A percentile compares a stretch with the other conserved stretches of the same genome.
Evolutionary conservation across 306 rosid species (phyloP).

Genomic region (Gastrolobium bilobum): DNA sequence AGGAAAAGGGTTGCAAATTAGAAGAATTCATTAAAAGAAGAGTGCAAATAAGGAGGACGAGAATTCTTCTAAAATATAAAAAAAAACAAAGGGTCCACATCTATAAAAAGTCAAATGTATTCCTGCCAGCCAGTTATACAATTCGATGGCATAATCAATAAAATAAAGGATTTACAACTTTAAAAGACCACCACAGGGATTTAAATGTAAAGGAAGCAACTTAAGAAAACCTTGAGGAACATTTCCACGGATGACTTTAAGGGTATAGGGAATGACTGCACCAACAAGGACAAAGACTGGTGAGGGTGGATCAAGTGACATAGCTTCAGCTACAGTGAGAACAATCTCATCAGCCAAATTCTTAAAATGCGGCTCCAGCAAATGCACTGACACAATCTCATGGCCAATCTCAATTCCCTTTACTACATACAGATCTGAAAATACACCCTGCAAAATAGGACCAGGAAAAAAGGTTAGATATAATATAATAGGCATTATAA

Average conservation of each 20-base stretch:
- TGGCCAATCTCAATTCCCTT: conserved; percentile 92
- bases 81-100: conserved; percentile 32
- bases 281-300: conserved; percentile 91
- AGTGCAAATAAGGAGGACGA: background rate
- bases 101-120: conserved; percentile 34
- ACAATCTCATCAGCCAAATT: conserved; percentile 78
- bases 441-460: conserved; percentile 84
- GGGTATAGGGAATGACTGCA: conserved; percentile 73
- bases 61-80: conserved; percentile 24
- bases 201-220: conserved; percentile 47
- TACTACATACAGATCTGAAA: conserved; percentile 86
- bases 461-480: conserved; percentile 44
- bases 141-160: conserved; percentile 40
- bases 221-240: conserved; percentile 76
- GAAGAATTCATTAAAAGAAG: conserved; percentile 31
- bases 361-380: conserved; percentile 78
- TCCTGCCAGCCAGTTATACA: conserved; percentile 8
- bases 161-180: conserved; percentile 31
- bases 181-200: conserved; percentile 5
- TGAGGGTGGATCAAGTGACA: conserved; percentile 91
- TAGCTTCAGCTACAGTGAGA: conserved; percentile 98
- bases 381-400: conserved; percentile 79
- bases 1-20: conserved; percentile 21
- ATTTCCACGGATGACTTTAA: conserved; percentile 83
- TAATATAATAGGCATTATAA: conserved; percentile 31